Evolutionary conservation across 2,329 filamentous ascomycete genomes (phyloP), one percentile per base, ranked within the genome.

Genomic region (Fusarium equiseti): DNA sequence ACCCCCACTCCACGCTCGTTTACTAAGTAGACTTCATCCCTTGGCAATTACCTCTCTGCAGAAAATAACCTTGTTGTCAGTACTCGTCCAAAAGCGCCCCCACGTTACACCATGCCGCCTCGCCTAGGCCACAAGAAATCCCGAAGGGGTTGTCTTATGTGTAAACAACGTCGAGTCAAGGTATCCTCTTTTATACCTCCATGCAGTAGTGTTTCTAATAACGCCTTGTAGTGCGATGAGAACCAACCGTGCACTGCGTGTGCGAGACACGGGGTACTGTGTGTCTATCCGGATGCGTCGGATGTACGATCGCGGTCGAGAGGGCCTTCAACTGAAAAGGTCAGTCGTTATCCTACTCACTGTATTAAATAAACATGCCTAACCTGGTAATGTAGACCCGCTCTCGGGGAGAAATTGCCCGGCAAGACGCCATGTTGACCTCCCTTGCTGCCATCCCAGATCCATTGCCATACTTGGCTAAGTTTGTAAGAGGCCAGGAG

Each of bases 221-320:
- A 35, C 16, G 3, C 16, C 32, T 6, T 35, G 0, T 51, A 82
- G 81, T 82, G 81, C 64, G 79, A 82, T 54, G 81, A 82, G 68
- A 75, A 74, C 8, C 73, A 71, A n/a, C 81, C 81, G 6, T 82
- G 81, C 63, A 73, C 68, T 22, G 79, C 80, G 8, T 82, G 81
- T 55, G 65, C 77, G 22, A 76, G 79, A 50, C 80, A 82, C 62
- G 74, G 75, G 20, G 72, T 81, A 7, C 63, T 75, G 16, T 82
- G 80, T 65, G 78, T 79, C 60, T 76, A 78, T 24, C 29, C 56
- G 52, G 50, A 73, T 49, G 20, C 50, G 18, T 42, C 61, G 29
- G 58, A 63, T 31, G 29, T 29, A 38, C 54, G 57, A 26, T 45
- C 13, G 53, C 66, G 43, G 10, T 64, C 69, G 7, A 54, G 59